These are phyloP conservation scores for Collybia mongolica DNA, from an alignment of 768 basidiomycete species.

Conservation along the genomic window DNA sequence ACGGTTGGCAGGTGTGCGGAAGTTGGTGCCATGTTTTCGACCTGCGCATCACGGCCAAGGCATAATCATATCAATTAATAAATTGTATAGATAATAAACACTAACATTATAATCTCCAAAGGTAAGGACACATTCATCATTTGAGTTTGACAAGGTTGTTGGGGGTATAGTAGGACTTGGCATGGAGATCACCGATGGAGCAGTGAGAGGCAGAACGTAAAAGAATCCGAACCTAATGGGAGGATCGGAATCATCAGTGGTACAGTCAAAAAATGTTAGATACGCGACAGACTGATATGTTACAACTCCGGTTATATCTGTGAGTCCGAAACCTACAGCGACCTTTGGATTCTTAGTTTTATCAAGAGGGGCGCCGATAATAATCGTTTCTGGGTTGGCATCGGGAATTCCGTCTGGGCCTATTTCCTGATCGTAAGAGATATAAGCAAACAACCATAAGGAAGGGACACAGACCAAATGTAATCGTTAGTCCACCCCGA, in stretches of 20 bases:
- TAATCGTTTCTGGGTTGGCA: slow-evolving; percentile 55
- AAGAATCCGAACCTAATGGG: slow-evolving; percentile 45
- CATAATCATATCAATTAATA: not conserved
- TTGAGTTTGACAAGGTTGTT: slow-evolving; percentile 34
- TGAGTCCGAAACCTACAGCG: slow-evolving; percentile 43
- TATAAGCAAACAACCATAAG: not conserved
- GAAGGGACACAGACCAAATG: slow-evolving; percentile 32
- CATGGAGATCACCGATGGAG: slow-evolving; percentile 41
- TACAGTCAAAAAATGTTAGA: not conserved
- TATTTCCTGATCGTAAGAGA: slow-evolving; percentile 15
- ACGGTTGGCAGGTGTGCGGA: slow-evolving; percentile 46
- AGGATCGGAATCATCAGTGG: not conserved
- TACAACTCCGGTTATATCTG: slow-evolving; percentile 55
- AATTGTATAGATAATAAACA: not conserved
- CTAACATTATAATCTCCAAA: slow-evolving; percentile 62
- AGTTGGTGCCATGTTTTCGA: slow-evolving; percentile 55
- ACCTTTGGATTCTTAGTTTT: slow-evolving; percentile 47
- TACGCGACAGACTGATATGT: slow-evolving; percentile 41
- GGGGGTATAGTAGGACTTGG: slow-evolving; percentile 34
- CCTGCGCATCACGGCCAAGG: slow-evolving; percentile 24
- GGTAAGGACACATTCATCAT: slow-evolving; percentile 42
- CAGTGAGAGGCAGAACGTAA: slow-evolving; percentile 56
- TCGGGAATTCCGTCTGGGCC: slow-evolving; percentile 51
- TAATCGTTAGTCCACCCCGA: slow-evolving; percentile 55
- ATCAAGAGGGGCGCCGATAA: slow-evolving; percentile 55